Base-by-base conservation (phyloP, 495 filamentous ascomycete genomes). In the Trichoderma erinaceum region DNA sequence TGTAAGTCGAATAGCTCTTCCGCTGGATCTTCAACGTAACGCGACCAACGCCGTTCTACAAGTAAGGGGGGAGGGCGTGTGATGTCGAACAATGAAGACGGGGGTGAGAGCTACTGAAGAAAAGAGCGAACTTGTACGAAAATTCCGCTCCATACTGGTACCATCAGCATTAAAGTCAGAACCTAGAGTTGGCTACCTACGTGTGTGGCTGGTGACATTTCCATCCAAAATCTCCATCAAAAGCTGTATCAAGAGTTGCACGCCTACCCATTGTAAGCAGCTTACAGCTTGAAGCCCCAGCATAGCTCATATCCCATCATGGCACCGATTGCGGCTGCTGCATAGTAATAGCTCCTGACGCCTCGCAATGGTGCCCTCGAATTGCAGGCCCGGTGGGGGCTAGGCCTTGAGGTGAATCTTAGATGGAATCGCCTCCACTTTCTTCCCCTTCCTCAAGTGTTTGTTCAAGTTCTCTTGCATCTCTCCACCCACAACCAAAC, bases 391-490 rank as follows among this genome's bases (percentile, higher is more conserved):
- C 56, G 29, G 56, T 32, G 27, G 56, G 56, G 56, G 56, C 25
- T 29, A 61, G 27, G 56, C 56, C 56, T 61, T 61, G 56, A 61
- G 56, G 35, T 38, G 35, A 18, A 29, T 61, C 56, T 61, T 61
- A 61, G 56, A 61, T 61, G 56, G 16, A 27, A 61, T 61, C 27
- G 56, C 56, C 56, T 61, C 56, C 56, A 61, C 56, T 61, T 21
- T 61, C 56, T 11, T 25, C 27, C 29, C 29, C 12, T 23, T 61
- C 56, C 56, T 61, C 56, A 5, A 56, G 50, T n/a, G 16, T 56
- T 11, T 21, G 25, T 15, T 48, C 44, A 16, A n/a, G 44, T n/a
- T 48, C 44, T 16, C n/a, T 48, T 48, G 3, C 35, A 38, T 16
- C 44, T 48, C 44, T 61, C 25, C 56, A 61, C 56, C 56, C 23